Conservation (phyloP, 495 filamentous ascomycete genomes). For the Friedmanniomyces simplex region DNA sequence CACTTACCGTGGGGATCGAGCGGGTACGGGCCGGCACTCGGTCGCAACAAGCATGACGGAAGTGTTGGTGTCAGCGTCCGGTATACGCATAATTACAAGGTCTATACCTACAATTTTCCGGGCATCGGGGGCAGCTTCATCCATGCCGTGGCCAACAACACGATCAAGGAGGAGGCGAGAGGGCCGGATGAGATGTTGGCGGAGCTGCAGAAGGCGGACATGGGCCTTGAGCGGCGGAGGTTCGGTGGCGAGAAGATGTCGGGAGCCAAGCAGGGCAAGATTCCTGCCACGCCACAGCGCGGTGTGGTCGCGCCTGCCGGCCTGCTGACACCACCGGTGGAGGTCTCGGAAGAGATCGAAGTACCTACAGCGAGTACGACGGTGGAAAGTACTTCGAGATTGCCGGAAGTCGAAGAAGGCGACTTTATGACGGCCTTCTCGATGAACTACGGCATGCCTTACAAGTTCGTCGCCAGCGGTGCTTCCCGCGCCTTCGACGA, state of each 20-base stretch:
- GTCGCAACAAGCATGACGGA: conserved; percentile 10
- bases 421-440: conserved; percentile 21
- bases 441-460: conserved; percentile 56
- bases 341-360: not conserved
- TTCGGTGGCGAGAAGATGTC: conserved; percentile 17
- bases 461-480: conserved; percentile 68
- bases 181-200: conserved; percentile 58
- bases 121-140: conserved; percentile 47
- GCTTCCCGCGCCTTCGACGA: conserved; percentile 49
- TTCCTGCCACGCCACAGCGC: not conserved
- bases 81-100: conserved; percentile 29
- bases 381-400: not conserved
- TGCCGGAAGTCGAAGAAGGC: conserved; percentile 6
- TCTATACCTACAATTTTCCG: conserved; percentile 25
- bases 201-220: conserved; percentile 46
- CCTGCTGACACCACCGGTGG: not conserved
- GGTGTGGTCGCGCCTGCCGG: not conserved
- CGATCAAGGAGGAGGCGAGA: conserved; percentile 37
- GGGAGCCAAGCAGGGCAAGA: conserved; percentile 24
- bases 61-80: conserved; percentile 30
- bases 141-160: conserved; percentile 47
- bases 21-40: conserved; percentile 11
- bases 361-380: not conserved
- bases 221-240: conserved; percentile 49
- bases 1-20: conserved; percentile 12